Evolutionary conservation across 2,329 filamentous ascomycete genomes (phyloP).

Genomic region (Sphaerulina populicola): DNA sequence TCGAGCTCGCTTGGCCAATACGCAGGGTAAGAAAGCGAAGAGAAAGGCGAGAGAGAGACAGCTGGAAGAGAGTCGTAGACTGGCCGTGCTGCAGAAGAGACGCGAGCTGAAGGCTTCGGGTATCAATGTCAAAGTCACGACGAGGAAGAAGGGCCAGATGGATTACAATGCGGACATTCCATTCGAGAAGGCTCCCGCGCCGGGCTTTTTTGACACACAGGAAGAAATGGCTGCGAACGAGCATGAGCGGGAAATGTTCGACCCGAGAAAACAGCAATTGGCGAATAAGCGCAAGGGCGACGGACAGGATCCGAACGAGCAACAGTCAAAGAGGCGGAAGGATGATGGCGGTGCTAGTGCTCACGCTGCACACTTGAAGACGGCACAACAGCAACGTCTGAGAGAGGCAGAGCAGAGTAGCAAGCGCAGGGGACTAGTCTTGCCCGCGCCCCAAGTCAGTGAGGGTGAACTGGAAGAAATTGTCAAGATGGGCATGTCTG

Average conservation of each 20-base stretch:
- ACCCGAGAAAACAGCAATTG: slow-evolving; percentile 84
- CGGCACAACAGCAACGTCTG: slow-evolving; percentile 87
- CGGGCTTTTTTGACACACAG: slow-evolving; percentile 86
- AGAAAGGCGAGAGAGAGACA: slow-evolving; percentile 92
- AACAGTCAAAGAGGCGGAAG: slow-evolving; percentile 74
- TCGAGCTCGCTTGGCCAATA: slow-evolving; percentile 90
- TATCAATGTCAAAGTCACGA: slow-evolving; percentile 94
- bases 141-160: slow-evolving; percentile 91
- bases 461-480: slow-evolving; percentile 93
- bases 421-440: slow-evolving; percentile 72
- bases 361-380: slow-evolving; percentile 80
- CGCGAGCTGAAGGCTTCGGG: slow-evolving; percentile 94
- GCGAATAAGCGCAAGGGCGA: slow-evolving; percentile 91
- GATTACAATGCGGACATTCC: slow-evolving; percentile 99
- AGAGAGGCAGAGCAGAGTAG: slow-evolving; percentile 94
- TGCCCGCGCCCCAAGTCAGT: slow-evolving; percentile 84
- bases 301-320: slow-evolving; percentile 63
- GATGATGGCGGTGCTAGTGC: slow-evolving; percentile 67
- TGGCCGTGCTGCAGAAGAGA: slow-evolving; percentile 88
- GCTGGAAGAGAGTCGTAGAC: slow-evolving; percentile 81
- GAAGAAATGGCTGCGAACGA: slow-evolving; percentile 80
- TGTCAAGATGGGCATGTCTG: slow-evolving; percentile 95
- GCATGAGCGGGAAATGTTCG: slow-evolving; percentile 71
- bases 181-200: slow-evolving; percentile 82
- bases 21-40: slow-evolving; percentile 98